Evolutionary conservation across 805 yeast genomes (phyloP), one percentile per base, ranked within the genome.

Genomic region (Wickerhamiella dianesei): DNA sequence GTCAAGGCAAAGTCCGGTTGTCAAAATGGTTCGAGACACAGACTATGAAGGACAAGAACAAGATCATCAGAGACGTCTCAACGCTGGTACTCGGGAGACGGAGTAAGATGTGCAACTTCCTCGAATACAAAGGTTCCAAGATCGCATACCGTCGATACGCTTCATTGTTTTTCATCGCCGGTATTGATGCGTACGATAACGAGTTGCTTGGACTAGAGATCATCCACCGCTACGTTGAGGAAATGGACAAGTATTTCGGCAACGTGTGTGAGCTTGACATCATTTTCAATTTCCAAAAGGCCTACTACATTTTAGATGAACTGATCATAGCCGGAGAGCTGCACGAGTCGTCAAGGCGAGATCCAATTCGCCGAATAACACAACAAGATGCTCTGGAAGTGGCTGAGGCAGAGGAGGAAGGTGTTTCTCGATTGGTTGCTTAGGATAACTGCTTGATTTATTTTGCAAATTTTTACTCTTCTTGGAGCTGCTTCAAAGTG

Each of bases 191-290:
- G 40, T 80, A 76, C 41, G 95, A 84, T 59, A 92, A 92, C 62
- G 98, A 92, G 62, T 70, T 92, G 52, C 65, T 85, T 46, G 79
- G 94, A 1, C 69, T 92, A 48, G 98, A 92, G 59, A 69, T 82
- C 16, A 80, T 92, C 44, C 98, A 92, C 62, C 72, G 96, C 50
- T 92, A 80, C 62, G 98, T 92, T 37, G 98, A 92, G 63, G 87
- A 85, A 53, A 86, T 92, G 96, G 98, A 92, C 68, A 81, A 82
- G 56, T 78, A 87, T 50, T 92, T 85, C 61, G 96, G 96, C 12
- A 89, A 86, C 59, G 98, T 92, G 16, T 87, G 96, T 65, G 98
- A 92, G 63, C 70, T 92, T 57, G 98, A 92, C 66, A 92, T 92
- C 52, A 92, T 92, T 44, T 92, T 92, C 74, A 92, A 94, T 59